Base-by-base conservation (phyloP, 768 basidiomycete species). In the Mycena haematopus region DNA sequence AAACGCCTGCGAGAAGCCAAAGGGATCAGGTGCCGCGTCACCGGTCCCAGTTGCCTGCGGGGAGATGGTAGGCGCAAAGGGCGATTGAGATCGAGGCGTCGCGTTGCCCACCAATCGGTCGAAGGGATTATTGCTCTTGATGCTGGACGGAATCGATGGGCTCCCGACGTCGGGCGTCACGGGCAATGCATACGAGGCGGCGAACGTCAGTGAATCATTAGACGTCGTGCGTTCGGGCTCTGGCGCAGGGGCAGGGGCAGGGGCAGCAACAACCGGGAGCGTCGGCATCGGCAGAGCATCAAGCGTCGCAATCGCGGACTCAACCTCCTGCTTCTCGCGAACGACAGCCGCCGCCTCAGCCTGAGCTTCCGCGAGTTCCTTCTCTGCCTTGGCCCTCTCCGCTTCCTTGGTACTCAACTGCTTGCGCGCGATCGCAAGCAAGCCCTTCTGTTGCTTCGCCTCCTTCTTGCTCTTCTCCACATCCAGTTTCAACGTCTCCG, bases 391-490 rank as follows among this genome's bases (percentile, higher is more conserved):
- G 15, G 82, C 84, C 58, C 84, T 86, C 69, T 93, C 92, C 0
- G 83, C 79, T 73, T 99, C 96, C 65, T 93, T 90, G 6, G 91
- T 86, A 25, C 84, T 84, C 27, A 99, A 79, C 78, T 99, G 97
- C 75, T 99, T 99, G 79, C 90, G 90, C 6, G 93, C 92, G 72
- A 99, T 96, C 6, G 95, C 95, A 24, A 96, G 82, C 65, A 96
- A 81, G 11, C 97, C 97, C 74, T 94, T 98, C 79, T 98, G 96
- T 72, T 97, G 94, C 74, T 96, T 91, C 2, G 92, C 94, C 54
- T 98, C 96, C 77, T 93, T 99, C 80, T 88, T 95, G 42, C 84
- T 74, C 78, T 92, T 95, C 75, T 99, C 97, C 22, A 95, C 78
- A 63, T 92, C 88, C 13, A 76, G 79, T 74, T 91, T 95, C 54